Conservation (phyloP, 2,329 filamentous ascomycete species). For the Fusarium metavorans region DNA sequence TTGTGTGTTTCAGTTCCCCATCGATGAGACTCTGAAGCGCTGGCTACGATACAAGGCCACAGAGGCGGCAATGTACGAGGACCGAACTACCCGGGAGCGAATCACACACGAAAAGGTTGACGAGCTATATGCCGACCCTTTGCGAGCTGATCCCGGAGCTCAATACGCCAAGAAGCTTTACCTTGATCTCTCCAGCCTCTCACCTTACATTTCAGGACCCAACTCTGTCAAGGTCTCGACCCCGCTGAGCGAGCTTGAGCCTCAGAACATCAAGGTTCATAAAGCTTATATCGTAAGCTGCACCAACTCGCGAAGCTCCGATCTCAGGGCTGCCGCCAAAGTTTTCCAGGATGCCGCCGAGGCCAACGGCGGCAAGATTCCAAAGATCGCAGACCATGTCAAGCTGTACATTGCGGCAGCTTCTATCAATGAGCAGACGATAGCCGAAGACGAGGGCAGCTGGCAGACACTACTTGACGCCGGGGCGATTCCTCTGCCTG, state of each 20-base stretch:
- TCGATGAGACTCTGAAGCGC: not conserved
- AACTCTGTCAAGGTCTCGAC: slow-evolving; percentile 91
- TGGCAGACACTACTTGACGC: slow-evolving; percentile 75
- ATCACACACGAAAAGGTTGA: slow-evolving; percentile 78
- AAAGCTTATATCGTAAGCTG: slow-evolving; percentile 89
- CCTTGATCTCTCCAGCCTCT: slow-evolving; percentile 82
- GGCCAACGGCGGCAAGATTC: slow-evolving; percentile 62
- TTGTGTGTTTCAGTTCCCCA: not conserved
- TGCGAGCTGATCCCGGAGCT: slow-evolving; percentile 79
- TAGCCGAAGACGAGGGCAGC: slow-evolving; percentile 81
- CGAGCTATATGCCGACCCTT: slow-evolving; percentile 72
- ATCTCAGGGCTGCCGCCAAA: slow-evolving; percentile 82
- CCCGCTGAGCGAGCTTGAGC: slow-evolving; percentile 77
- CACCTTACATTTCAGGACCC: slow-evolving; percentile 85
- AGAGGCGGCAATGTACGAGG: slow-evolving; percentile 69
- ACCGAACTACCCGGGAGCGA: slow-evolving; percentile 60
- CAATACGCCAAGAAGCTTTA: slow-evolving; percentile 84
- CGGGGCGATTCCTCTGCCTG: slow-evolving; percentile 4
- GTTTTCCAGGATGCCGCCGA: slow-evolving; percentile 84
- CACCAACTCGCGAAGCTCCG: slow-evolving; percentile 81
- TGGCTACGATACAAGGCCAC: slow-evolving; percentile 84
- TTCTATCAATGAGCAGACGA: slow-evolving; percentile 79
- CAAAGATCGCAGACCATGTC: slow-evolving; percentile 80
- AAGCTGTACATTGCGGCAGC: slow-evolving; percentile 91
- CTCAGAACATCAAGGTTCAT: slow-evolving; percentile 79